Percentiles rank a stretch among this genome's conserved stretches.
phyloP scores from a whole-genome alignment of 2,329 filamentous ascomycete genomes.

The Mariannaea sp. region DNA sequence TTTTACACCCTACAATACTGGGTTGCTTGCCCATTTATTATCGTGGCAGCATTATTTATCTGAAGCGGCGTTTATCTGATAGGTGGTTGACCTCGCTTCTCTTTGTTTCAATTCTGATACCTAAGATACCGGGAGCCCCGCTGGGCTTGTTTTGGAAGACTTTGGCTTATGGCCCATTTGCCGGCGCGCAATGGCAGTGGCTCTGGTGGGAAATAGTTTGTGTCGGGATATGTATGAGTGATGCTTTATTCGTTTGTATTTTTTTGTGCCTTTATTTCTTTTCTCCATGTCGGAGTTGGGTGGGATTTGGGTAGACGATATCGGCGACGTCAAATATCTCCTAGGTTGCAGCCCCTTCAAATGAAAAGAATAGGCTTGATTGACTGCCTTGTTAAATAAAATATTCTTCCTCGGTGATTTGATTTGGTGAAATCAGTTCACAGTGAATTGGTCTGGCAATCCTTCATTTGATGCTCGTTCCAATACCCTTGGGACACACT shows the following conservation, averaged over 20 bases:
- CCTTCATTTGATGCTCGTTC: no score
- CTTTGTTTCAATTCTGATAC: constrained; percentile 24
- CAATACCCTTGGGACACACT: no score
- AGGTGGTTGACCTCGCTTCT: constrained; percentile 17
- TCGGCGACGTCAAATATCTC: constrained; percentile 33
- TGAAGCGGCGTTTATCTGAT: constrained; percentile 18
- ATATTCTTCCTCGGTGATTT: no score
- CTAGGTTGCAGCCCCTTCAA: constrained; percentile 3
- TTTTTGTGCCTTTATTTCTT: constrained; percentile 12
- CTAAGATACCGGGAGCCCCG: constrained; percentile 14
- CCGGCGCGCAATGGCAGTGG: constrained; percentile 4
- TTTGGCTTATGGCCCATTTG: constrained; percentile 3
- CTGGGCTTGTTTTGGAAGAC: constrained; percentile 15
- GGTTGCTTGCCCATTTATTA: constrained; percentile 1
- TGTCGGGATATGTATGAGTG: constrained; percentile 17
- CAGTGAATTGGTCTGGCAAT: no score
- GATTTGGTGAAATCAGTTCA: no score
- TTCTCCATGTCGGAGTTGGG: constrained; percentile 13
- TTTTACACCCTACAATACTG: background rate
- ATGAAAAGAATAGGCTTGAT: constrained; percentile 7
- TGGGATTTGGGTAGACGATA: constrained; percentile 36
- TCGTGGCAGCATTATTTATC: constrained; percentile 2
- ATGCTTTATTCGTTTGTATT: constrained; percentile 9
- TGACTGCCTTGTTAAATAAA: no score
- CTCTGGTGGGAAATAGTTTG: constrained; percentile 16